These are phyloP conservation scores for Ogataea siamensis DNA, from an alignment of 805 yeast species.

Conservation along the genomic window DNA sequence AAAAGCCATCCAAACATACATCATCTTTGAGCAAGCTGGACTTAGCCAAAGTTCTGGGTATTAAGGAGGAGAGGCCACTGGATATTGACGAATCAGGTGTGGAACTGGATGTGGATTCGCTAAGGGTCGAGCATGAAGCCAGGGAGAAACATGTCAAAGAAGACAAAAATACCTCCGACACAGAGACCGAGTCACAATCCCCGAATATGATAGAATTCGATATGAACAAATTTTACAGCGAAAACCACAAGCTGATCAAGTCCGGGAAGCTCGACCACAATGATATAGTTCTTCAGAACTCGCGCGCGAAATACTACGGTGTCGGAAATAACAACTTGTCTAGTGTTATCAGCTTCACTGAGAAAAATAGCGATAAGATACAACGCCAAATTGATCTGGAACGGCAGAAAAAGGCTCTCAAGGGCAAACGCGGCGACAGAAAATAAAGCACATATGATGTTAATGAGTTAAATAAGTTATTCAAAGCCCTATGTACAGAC, in stretches of 20 bases:
- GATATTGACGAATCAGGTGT: not conserved
- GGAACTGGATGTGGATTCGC: not conserved
- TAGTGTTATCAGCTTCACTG: slow-evolving; percentile 31
- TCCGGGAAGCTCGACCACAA: slow-evolving; percentile 34
- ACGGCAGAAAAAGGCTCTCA: slow-evolving; percentile 12
- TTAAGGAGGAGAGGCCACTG: not conserved
- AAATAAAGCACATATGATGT: slow-evolving; percentile 7
- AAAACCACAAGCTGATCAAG: slow-evolving; percentile 31
- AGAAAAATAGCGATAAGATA: slow-evolving; percentile 28
- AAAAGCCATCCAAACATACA: slow-evolving; percentile 5
- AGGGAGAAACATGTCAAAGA: not conserved
- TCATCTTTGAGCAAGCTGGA: slow-evolving; percentile 5
- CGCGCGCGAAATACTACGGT: slow-evolving; percentile 27
- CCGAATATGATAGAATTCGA: slow-evolving; percentile 34
- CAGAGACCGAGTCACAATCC: slow-evolving; percentile 17
- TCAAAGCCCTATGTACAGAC: slow-evolving; percentile 12
- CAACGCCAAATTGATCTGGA: slow-evolving; percentile 21
- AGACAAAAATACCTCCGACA: not conserved
- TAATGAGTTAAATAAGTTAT: too few relatives aligned
- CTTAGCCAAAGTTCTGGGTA: slow-evolving; percentile 10
- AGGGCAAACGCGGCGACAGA: slow-evolving; percentile 10
- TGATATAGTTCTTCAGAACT: slow-evolving; percentile 17
- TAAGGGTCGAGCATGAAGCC: not conserved
- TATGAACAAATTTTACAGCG: slow-evolving; percentile 38
- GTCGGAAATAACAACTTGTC: slow-evolving; percentile 35